Percentiles rank a stretch among this genome's conserved stretches.
phyloP scores from a whole-genome alignment of 306 rosid genomes.

The Lathyrus oleraceus region DNA sequence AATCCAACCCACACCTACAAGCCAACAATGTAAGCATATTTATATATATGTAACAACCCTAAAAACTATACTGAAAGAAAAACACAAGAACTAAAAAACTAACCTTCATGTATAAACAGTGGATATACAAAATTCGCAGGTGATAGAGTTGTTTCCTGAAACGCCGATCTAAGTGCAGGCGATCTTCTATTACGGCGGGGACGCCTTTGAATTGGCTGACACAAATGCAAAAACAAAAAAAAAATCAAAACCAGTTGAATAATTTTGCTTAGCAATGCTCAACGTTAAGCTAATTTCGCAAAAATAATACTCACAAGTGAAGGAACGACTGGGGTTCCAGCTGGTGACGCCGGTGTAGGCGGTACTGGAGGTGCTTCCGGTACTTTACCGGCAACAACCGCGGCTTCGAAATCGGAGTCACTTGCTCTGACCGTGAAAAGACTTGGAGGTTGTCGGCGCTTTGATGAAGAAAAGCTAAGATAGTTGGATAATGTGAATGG shows the following conservation, averaged over 20 bases:
- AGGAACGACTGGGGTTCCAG: constrained; percentile 85
- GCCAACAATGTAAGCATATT: neutral
- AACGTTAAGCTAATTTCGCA: neutral
- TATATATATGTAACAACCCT: neutral
- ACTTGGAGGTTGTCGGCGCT: constrained; percentile 33
- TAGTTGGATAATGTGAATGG: constrained; percentile 4
- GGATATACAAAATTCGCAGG: constrained; percentile 94
- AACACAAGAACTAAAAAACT: neutral
- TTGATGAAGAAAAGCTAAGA: constrained; percentile 34
- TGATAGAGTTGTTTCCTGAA: constrained; percentile 80
- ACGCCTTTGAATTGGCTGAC: constrained; percentile 71
- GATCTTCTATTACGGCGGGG: constrained; percentile 86
- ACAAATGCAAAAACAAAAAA: constrained; percentile 10
- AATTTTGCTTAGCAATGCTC: neutral
- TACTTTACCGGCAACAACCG: constrained; percentile 69
- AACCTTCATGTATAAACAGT: constrained; percentile 97
- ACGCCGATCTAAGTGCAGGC: constrained; percentile 64
- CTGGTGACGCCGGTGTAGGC: constrained; percentile 69
- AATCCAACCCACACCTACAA: neutral
- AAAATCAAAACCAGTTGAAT: neutral
- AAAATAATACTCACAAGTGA: constrained; percentile 57
- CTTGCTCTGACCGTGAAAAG: constrained; percentile 58
- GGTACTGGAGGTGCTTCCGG: constrained; percentile 88
- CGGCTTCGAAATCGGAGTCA: constrained; percentile 87
- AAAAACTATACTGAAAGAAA: neutral